These are phyloP conservation scores for Picea engelmannii DNA, from an alignment of 83 land plant species.

Conservation along the genomic window DNA sequence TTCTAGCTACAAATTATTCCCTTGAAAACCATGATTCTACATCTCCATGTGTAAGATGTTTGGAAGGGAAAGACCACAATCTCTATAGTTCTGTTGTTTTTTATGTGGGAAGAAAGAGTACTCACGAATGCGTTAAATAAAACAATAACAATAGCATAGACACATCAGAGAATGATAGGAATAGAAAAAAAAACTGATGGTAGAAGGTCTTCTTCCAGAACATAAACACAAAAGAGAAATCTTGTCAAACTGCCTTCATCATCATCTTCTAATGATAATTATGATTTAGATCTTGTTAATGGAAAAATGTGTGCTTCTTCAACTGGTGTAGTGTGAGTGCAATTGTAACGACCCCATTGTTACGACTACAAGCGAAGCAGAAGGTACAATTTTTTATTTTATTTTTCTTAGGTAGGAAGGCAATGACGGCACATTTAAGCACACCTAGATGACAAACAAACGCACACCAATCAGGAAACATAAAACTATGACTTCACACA, in stretches of 20 bases:
- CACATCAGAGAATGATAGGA: neutral
- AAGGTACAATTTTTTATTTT: too few relatives aligned
- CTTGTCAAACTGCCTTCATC: slow-evolving; percentile 1
- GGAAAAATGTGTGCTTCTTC: slow-evolving; percentile 97
- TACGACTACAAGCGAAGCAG: too few relatives aligned
- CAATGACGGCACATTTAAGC: too few relatives aligned
- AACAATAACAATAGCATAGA: too few relatives aligned
- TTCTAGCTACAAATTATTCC: too few relatives aligned
- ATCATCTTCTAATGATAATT: slow-evolving; percentile 19
- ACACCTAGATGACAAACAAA: too few relatives aligned
- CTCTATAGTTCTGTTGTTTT: neutral
- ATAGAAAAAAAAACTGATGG: neutral
- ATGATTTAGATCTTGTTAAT: slow-evolving; percentile 36
- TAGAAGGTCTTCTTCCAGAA: neutral
- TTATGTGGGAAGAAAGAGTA: neutral
- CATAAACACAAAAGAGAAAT: neutral
- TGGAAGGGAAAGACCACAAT: too few relatives aligned
- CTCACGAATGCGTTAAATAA: neutral
- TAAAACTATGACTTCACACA: too few relatives aligned
- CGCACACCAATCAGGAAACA: too few relatives aligned
- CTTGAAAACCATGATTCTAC: too few relatives aligned
- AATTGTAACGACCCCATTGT: slow-evolving; percentile 20
- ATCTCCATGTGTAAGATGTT: too few relatives aligned
- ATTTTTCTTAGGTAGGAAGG: too few relatives aligned
- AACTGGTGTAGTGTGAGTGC: slow-evolving; percentile 96